phyloP scores from a whole-genome alignment of 2,329 filamentous ascomycete genomes.

The Diplodia sapinea region DNA sequence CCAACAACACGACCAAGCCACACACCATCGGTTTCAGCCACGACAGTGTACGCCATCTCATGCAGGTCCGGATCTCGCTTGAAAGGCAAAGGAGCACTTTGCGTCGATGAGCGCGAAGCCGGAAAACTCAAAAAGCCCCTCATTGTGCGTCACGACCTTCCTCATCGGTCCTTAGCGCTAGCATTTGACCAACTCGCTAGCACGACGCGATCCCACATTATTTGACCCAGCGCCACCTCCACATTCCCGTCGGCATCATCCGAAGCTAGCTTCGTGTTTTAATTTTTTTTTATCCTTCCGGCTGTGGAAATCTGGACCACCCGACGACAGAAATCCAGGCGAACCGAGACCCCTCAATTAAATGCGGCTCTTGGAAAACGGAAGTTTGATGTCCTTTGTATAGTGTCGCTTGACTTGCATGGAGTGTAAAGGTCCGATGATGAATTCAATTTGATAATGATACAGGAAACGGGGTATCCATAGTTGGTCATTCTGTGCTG shows the following conservation, averaged over 20 bases:
- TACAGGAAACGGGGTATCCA: background rate
- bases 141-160: background rate
- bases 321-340: background rate
- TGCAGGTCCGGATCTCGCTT: background rate
- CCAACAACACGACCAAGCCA: background rate
- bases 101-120: background rate
- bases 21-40: background rate
- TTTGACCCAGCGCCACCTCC: background rate
- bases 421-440: background rate
- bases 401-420: background rate
- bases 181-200: background rate
- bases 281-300: background rate
- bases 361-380: background rate
- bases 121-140: background rate
- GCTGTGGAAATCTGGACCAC: background rate
- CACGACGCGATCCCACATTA: background rate
- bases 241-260: background rate
- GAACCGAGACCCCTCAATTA: background rate
- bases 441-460: too few relatives aligned
- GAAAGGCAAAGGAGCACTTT: background rate
- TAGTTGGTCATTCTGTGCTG: background rate
- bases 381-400: too few relatives aligned
- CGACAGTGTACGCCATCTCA: background rate
- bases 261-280: background rate
- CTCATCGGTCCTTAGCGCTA: background rate